Conservation (phyloP, 129 eudicot species). For the Chrysanthemum seticuspe region DNA sequence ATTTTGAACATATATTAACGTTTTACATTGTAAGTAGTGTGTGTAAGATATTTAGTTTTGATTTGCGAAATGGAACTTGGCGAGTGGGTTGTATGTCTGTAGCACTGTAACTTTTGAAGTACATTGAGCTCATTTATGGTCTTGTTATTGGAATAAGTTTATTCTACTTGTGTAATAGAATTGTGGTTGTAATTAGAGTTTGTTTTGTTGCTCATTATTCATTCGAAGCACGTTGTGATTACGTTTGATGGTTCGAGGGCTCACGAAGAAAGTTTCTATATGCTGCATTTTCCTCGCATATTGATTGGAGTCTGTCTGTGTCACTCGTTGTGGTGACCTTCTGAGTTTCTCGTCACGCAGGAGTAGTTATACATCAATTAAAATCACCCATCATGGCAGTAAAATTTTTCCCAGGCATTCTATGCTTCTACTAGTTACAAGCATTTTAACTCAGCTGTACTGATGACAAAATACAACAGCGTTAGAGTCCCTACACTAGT, state of each 20-base stretch:
- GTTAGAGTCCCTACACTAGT: slow-evolving; percentile 14
- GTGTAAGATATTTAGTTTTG: no score
- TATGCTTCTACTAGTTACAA: not conserved
- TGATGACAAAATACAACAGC: slow-evolving; percentile 4
- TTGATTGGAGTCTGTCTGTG: not conserved
- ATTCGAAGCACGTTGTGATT: not conserved
- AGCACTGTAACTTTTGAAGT: not conserved
- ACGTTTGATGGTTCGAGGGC: no score
- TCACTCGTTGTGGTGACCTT: not conserved
- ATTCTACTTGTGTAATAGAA: not conserved
- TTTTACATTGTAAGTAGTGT: not conserved
- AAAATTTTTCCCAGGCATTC: not conserved
- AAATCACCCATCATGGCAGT: not conserved
- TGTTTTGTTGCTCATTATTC: not conserved
- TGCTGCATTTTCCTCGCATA: slow-evolving; percentile 4
- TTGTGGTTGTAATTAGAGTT: not conserved
- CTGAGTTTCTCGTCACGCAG: not conserved
- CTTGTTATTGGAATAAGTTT: not conserved
- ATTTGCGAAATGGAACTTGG: no score
- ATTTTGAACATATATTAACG: not conserved
- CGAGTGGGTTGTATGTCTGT: no score
- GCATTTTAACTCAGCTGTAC: slow-evolving; percentile 1
- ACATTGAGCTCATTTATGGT: not conserved
- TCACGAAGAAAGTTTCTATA: not conserved
- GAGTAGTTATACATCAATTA: not conserved